These are phyloP conservation scores for Ophiostoma ulmi DNA, from an alignment of 2,329 filamentous ascomycete species.

Conservation along the genomic window DNA sequence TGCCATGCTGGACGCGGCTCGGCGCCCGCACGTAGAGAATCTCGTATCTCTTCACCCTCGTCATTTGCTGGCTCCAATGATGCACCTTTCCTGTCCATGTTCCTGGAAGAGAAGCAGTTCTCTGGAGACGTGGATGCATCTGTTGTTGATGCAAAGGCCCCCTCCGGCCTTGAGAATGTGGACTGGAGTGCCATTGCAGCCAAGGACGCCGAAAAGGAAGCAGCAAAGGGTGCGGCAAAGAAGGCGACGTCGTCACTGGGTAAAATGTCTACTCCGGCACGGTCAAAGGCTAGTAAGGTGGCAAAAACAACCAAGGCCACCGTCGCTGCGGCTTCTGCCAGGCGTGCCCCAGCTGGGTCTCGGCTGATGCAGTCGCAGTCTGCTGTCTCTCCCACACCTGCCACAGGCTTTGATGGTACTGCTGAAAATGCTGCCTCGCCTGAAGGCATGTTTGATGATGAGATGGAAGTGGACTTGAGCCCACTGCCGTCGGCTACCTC, in stretches of 20 bases:
- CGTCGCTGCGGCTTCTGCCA: conserved; percentile 33
- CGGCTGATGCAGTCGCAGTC: conserved; percentile 36
- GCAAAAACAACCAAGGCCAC: neutral
- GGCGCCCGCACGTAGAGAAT: neutral
- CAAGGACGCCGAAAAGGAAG: neutral
- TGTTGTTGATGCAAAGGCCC: conserved; percentile 56
- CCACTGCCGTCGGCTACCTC: conserved; percentile 57
- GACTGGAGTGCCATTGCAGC: conserved; percentile 37
- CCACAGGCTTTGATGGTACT: conserved; percentile 27
- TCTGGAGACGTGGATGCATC: conserved; percentile 53
- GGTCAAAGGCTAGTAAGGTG: neutral
- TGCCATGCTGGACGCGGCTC: conserved; percentile 30
- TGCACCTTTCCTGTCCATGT: conserved; percentile 61
- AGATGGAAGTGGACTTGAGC: conserved; percentile 58
- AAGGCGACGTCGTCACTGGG: neutral
- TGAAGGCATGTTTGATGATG: conserved; percentile 38
- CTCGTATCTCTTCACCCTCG: neutral
- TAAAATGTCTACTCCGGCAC: neutral
- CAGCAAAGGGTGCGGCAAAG: neutral
- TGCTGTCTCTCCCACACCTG: conserved; percentile 33
- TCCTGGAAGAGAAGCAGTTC: conserved; percentile 59
- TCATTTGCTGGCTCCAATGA: conserved; percentile 28
- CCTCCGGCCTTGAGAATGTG: conserved; percentile 43
- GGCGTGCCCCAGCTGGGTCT: conserved; percentile 56
- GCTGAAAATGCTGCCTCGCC: conserved; percentile 13